Base-by-base conservation (phyloP, 495 filamentous ascomycete species). In the Penicillium maclennaniae region DNA sequence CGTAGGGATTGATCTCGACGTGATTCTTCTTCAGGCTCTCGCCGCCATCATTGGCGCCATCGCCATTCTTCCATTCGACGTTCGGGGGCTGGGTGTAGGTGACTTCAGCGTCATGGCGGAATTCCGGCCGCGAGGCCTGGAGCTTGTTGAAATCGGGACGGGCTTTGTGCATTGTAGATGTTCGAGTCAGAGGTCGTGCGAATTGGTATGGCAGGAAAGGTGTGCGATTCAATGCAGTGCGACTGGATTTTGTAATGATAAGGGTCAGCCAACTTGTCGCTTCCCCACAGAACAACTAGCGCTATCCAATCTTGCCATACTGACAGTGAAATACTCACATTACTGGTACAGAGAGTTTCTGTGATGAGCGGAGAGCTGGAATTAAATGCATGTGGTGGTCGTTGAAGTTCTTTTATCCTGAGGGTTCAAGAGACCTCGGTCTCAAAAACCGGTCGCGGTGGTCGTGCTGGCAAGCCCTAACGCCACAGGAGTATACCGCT, bases 1-100 rank as follows among this genome's bases (percentile, higher is more conserved):
- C 83, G 60, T 92, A 83, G 7, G 92, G 92, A 70, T 97, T 85
- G 55, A 97, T 93, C 56, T 85, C 75, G 42, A 93, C 68, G 63
- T 95, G 90, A 14, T 79, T 69, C 51, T 81, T 77, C 39, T 78
- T 71, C 54, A 83, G 66, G 40, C 72, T 70, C 55, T 75, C 77
- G 17, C 79, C 79, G 7, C 69, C 68, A 48, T 86, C 76, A 62
- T 88, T 92, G 26, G 82, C 84, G 41, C 92, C 92, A 19, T 80
- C 71, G n/a, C 92, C 92, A 45, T 81, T 68, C 43, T 83, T 83
- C 93, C 93, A 97, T 21, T 75, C 62, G 0, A 93, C 89, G 8
- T 84, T 75, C 1, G 82, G 79, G 1, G 90, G 86, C 65, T 95
- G 84, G 16, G 84, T 89, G 66, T 78, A 83, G 37, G 66, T 74